These are phyloP conservation scores for Phytopythium delawarense DNA, from an alignment of 352 stramenopile genomes.

Conservation along the genomic window DNA sequence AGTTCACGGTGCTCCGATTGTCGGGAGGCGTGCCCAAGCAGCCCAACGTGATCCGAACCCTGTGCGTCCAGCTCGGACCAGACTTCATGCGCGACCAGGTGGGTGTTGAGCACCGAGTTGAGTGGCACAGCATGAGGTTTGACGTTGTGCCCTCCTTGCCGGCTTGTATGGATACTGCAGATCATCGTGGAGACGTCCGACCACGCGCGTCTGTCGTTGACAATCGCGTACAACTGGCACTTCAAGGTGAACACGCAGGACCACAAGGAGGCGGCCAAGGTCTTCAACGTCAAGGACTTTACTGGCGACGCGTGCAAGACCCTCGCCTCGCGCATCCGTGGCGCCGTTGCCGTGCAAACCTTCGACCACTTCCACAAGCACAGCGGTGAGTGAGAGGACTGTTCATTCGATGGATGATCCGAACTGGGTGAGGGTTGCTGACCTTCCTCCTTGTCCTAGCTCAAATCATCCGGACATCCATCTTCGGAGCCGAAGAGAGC, in stretches of 20 bases:
- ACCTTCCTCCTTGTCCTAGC: constrained; percentile 6
- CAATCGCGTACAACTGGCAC: constrained; percentile 84
- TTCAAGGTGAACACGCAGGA: constrained; percentile 60
- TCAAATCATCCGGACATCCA: constrained; percentile 75
- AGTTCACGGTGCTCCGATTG: constrained; percentile 77
- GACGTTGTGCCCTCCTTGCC: not conserved
- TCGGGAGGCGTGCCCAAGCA: constrained; percentile 64
- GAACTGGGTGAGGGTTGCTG: not conserved
- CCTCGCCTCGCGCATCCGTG: constrained; percentile 68
- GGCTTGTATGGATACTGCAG: not conserved
- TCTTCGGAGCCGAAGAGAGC: constrained; percentile 62
- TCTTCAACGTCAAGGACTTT: constrained; percentile 84
- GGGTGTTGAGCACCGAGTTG: not conserved
- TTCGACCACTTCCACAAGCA: constrained; percentile 87
- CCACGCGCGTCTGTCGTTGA: constrained; percentile 66
- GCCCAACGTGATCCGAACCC: constrained; percentile 75
- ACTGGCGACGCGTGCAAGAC: constrained; percentile 80
- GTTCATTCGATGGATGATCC: not conserved
- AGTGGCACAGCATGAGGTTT: not conserved
- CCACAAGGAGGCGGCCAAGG: constrained; percentile 49
- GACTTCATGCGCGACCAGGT: constrained; percentile 82
- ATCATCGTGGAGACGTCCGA: constrained; percentile 84
- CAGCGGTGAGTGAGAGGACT: constrained; percentile 27
- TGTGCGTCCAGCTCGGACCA: constrained; percentile 73
- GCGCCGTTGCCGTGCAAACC: constrained; percentile 61